Evolutionary conservation across 1,139 yeast genomes (phyloP).

Genomic region (Ogataea hybrid): DNA sequence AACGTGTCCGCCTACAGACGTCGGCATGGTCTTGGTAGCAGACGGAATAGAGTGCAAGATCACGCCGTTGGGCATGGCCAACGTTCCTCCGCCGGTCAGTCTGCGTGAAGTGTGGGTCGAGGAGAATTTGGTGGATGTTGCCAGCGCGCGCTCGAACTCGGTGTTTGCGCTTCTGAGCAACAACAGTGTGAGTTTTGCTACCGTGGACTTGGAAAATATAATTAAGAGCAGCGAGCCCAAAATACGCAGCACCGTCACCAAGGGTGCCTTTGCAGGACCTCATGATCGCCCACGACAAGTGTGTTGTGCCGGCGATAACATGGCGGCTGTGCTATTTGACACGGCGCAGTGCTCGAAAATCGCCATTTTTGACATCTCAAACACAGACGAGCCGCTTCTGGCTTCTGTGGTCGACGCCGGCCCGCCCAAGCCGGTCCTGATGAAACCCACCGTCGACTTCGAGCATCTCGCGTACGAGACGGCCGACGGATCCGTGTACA

Average conservation of each 20-base stretch:
- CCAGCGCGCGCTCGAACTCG: constrained; percentile 62
- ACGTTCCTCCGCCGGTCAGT: constrained; percentile 93
- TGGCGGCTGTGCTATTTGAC: constrained; percentile 60
- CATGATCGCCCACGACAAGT: constrained; percentile 60
- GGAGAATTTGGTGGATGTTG: constrained; percentile 57
- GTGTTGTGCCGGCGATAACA: constrained; percentile 50
- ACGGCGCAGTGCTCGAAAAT: constrained; percentile 45
- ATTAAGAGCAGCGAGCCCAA: constrained; percentile 45
- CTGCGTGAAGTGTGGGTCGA: constrained; percentile 61
- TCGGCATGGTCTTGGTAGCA: constrained; percentile 75
- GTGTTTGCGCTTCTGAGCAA: constrained; percentile 57
- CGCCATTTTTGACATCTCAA: constrained; percentile 46
- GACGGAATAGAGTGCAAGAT: constrained; percentile 75
- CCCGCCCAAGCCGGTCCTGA: constrained; percentile 48
- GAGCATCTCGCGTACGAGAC: constrained; percentile 55
- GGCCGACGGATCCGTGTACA: constrained; percentile 59
- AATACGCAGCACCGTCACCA: constrained; percentile 37
- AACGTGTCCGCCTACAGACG: constrained; percentile 60
- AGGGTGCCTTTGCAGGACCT: constrained; percentile 38
- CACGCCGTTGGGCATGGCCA: constrained; percentile 83
- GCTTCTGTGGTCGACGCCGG: constrained; percentile 42
- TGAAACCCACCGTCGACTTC: constrained; percentile 58
- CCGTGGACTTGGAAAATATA: constrained; percentile 37
- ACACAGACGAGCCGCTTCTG: constrained; percentile 41
- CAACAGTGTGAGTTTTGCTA: constrained; percentile 39